Conservation (phyloP, 768 basidiomycete species). For the Suillus lakei region DNA sequence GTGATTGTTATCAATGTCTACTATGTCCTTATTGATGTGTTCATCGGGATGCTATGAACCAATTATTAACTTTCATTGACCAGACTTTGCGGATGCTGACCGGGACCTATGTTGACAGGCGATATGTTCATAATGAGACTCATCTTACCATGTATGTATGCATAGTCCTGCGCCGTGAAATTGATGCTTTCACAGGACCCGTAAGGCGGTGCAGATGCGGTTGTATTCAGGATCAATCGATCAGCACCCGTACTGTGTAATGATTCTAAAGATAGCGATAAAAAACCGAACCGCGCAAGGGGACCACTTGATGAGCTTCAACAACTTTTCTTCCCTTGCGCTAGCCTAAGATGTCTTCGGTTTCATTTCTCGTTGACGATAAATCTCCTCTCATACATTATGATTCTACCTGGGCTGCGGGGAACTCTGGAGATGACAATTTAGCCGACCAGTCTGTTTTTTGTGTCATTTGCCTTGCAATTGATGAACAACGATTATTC, state of each 20-base stretch:
- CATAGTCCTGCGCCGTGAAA: neutral
- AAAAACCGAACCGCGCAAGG: neutral
- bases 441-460: slow-evolving; percentile 22
- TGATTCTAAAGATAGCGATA: neutral
- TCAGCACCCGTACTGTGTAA: neutral
- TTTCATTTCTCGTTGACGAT: slow-evolving; percentile 33
- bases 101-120: neutral
- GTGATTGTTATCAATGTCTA: too few species aligned
- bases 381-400: slow-evolving; percentile 38
- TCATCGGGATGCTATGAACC: too few species aligned
- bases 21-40: too few species aligned
- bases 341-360: slow-evolving; percentile 25
- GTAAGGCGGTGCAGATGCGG: neutral
- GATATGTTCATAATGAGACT: neutral
- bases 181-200: neutral
- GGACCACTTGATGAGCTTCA: neutral
- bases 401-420: slow-evolving; percentile 27
- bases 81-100: neutral
- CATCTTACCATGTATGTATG: neutral
- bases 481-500: neutral
- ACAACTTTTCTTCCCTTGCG: neutral
- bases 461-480: neutral
- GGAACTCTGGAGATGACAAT: slow-evolving; percentile 17
- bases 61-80: neutral
- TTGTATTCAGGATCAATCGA: neutral